Percentiles rank a stretch among this genome's conserved stretches.
phyloP scores from a whole-genome alignment of 495 filamentous ascomycete genomes.

The Bombardia bombarda region DNA sequence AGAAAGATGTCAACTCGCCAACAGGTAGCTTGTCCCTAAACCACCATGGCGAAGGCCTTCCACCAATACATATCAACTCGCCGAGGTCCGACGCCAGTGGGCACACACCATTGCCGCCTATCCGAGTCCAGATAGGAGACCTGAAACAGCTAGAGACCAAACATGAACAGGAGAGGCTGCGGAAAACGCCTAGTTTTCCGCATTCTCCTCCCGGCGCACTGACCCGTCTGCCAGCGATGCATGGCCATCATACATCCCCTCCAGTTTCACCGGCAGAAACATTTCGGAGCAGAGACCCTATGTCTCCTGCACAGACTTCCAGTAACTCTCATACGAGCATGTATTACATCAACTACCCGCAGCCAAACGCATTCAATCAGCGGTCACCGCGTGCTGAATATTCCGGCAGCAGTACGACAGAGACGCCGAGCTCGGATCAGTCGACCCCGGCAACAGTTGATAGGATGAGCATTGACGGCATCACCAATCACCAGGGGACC shows the following conservation, averaged over 20 bases:
- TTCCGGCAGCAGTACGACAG: slow-evolving; percentile 19
- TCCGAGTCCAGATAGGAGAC: slow-evolving; percentile 32
- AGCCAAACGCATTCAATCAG: slow-evolving; percentile 11
- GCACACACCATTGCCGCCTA: slow-evolving; percentile 37
- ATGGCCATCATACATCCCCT: slow-evolving; percentile 23
- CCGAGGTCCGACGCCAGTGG: slow-evolving; percentile 35
- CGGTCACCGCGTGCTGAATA: slow-evolving; percentile 9
- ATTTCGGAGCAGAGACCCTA: slow-evolving; percentile 15
- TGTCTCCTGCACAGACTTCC: slow-evolving; percentile 17
- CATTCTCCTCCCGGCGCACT: slow-evolving; percentile 16
- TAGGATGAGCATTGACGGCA: slow-evolving; percentile 43
- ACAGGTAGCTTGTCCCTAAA: slow-evolving; percentile 17
- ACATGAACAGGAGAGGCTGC: slow-evolving; percentile 38
- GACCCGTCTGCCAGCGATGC: slow-evolving; percentile 13
- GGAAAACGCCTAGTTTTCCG: slow-evolving; percentile 11
- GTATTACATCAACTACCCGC: no score
- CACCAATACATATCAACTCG: slow-evolving; percentile 42
- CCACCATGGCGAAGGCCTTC: slow-evolving; percentile 30
- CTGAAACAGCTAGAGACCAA: slow-evolving; percentile 56
- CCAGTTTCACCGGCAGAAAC: slow-evolving; percentile 26
- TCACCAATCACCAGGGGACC: slow-evolving; percentile 26
- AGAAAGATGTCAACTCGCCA: slow-evolving; percentile 21
- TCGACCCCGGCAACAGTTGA: slow-evolving; percentile 36
- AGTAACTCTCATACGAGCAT: no score
- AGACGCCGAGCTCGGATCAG: slow-evolving; percentile 21